Conservation (phyloP, 2,329 filamentous ascomycete species). For the Alternaria novae-zelandiae region DNA sequence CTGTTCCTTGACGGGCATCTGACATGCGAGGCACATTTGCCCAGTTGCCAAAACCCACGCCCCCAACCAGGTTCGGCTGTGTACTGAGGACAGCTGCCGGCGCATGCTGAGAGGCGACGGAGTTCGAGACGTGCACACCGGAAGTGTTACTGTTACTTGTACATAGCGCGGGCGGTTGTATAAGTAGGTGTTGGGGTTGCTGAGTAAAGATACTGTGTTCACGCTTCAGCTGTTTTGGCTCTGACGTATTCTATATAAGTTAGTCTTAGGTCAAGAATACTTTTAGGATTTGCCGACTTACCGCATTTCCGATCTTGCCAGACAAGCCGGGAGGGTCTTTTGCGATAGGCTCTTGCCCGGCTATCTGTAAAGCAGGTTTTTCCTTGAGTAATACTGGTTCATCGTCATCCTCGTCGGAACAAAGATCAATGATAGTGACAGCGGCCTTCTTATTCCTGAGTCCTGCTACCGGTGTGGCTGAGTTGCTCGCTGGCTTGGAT, state of each 20-base stretch:
- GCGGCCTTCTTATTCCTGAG: background rate
- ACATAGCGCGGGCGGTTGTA: background rate
- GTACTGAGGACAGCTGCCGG: background rate
- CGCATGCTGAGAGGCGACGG: background rate
- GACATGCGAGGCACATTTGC: background rate
- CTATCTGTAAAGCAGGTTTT: background rate
- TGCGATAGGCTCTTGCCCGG: background rate
- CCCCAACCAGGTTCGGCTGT: background rate
- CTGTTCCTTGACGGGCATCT: background rate
- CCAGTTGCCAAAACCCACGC: background rate
- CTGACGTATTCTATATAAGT: background rate
- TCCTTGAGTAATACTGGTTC: background rate
- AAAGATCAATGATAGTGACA: slow-evolving; percentile 9
- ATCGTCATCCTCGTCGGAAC: slow-evolving; percentile 15
- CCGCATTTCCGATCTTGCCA: background rate
- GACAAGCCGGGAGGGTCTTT: background rate
- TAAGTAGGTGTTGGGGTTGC: background rate
- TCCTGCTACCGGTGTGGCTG: background rate
- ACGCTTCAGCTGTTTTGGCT: background rate
- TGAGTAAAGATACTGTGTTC: background rate
- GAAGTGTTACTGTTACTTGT: background rate
- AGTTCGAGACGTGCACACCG: background rate
- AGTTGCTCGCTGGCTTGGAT: background rate
- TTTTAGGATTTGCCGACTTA: background rate
- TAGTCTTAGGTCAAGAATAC: background rate